A percentile compares a stretch with the other conserved stretches of the same genome.
Conservation (phyloP, 768 basidiomycete genomes). For the Tephrocybe rancida region DNA sequence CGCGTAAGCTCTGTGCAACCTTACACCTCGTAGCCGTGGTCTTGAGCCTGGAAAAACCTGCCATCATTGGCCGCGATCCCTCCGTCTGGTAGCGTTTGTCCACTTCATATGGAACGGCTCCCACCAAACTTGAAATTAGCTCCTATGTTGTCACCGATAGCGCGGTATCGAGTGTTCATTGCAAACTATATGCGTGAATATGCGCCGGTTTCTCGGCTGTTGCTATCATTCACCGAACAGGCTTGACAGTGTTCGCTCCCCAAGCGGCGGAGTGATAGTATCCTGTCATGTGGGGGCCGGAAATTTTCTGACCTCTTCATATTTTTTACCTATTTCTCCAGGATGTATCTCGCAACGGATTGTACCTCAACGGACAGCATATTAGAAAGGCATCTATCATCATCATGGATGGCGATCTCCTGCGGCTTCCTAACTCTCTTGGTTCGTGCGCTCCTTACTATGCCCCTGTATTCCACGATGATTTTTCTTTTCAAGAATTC, state of each 20-base stretch:
- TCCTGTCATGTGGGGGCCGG: constrained; percentile 66
- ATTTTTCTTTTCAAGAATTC: constrained; percentile 49
- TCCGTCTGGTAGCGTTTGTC: constrained; percentile 53
- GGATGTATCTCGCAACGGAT: constrained; percentile 81
- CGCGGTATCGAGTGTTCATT: constrained; percentile 71
- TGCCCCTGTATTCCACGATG: neutral
- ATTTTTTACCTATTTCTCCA: constrained; percentile 24
- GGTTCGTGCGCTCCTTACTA: constrained; percentile 34
- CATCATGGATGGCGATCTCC: constrained; percentile 74
- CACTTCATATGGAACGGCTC: neutral
- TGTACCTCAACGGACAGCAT: constrained; percentile 68
- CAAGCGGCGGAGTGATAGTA: constrained; percentile 71
- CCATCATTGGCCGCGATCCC: constrained; percentile 74
- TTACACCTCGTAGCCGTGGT: constrained; percentile 47
- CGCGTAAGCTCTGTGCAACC: neutral
- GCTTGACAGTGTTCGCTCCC: constrained; percentile 60
- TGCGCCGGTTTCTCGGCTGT: neutral
- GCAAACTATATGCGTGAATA: constrained; percentile 78
- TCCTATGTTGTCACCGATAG: constrained; percentile 67
- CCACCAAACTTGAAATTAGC: constrained; percentile 24
- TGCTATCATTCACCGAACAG: neutral
- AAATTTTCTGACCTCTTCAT: neutral
- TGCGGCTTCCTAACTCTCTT: constrained; percentile 69
- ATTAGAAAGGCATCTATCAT: constrained; percentile 70
- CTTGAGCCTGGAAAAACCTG: constrained; percentile 62